Evolutionary conservation across 768 basidiomycete genomes (phyloP).

Genomic region (Termitomyces sp.): DNA sequence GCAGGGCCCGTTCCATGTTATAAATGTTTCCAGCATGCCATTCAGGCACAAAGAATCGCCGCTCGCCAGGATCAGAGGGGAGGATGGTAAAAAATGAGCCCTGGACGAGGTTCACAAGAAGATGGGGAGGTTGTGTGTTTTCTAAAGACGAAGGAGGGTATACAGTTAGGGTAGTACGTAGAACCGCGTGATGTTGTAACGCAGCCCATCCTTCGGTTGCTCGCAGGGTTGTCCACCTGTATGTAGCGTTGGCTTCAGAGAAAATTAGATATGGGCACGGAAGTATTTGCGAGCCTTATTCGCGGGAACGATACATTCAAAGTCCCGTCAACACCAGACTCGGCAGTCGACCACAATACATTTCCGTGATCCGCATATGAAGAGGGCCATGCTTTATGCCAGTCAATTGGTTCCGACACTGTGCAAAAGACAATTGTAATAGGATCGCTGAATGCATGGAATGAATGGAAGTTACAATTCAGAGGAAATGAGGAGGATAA

Average conservation of each 20-base stretch:
- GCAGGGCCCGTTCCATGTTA: slow-evolving; percentile 48
- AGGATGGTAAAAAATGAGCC: slow-evolving; percentile 76
- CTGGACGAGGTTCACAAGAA: slow-evolving; percentile 61
- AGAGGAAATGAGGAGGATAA: slow-evolving; percentile 76
- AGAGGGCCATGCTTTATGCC: slow-evolving; percentile 54
- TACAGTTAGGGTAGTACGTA: slow-evolving; percentile 62
- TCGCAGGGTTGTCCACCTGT: slow-evolving; percentile 71
- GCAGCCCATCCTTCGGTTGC: slow-evolving; percentile 84
- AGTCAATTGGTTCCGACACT: slow-evolving; percentile 54
- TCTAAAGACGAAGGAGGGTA: slow-evolving; percentile 34
- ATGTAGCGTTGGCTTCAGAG: slow-evolving; percentile 21
- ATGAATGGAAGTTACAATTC: slow-evolving; percentile 40
- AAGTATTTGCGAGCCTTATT: slow-evolving; percentile 42
- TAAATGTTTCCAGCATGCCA: slow-evolving; percentile 94
- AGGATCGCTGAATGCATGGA: background rate
- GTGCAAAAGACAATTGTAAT: slow-evolving; percentile 4
- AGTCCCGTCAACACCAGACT: slow-evolving; percentile 38
- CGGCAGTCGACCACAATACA: slow-evolving; percentile 55
- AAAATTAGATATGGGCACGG: no score
- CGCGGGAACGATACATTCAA: slow-evolving; percentile 63
- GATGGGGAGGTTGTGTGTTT: slow-evolving; percentile 30
- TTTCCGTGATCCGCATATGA: slow-evolving; percentile 59
- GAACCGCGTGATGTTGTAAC: slow-evolving; percentile 73
- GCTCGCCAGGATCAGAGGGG: slow-evolving; percentile 29
- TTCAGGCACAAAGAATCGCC: slow-evolving; percentile 27